Percentiles rank a stretch among this genome's conserved stretches.
Evolutionary conservation across 306 rosid genomes (phyloP).

Genomic region (Pyrus betulifolia): DNA sequence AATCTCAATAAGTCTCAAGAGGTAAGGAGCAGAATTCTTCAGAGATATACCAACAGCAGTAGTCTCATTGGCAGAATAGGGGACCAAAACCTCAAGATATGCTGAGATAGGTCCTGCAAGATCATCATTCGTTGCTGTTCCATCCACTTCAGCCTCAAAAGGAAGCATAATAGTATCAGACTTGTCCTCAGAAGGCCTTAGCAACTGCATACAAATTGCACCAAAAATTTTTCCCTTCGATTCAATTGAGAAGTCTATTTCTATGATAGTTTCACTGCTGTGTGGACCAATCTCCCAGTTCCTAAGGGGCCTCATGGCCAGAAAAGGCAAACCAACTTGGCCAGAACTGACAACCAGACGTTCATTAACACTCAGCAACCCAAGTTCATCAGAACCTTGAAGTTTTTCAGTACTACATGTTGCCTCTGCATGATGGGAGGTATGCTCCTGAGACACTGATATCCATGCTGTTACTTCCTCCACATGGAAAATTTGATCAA

Average conservation of each 20-base stretch:
- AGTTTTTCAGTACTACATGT: slow-evolving; percentile 48
- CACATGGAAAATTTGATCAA: slow-evolving; percentile 63
- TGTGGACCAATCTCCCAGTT: slow-evolving; percentile 84
- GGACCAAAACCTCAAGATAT: slow-evolving; percentile 48
- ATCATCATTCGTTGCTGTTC: slow-evolving; percentile 22
- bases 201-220: slow-evolving; percentile 69
- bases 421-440: slow-evolving; percentile 55
- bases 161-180: slow-evolving; percentile 70
- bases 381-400: slow-evolving; percentile 36
- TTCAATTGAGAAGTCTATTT: slow-evolving; percentile 56
- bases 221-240: slow-evolving; percentile 63
- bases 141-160: slow-evolving; percentile 61
- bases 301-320: slow-evolving; percentile 61
- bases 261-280: slow-evolving; percentile 56
- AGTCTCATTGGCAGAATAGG: slow-evolving; percentile 38
- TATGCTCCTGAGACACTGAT: slow-evolving; percentile 55
- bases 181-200: slow-evolving; percentile 58
- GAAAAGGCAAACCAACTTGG: slow-evolving; percentile 47
- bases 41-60: slow-evolving; percentile 45
- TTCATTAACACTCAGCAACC: slow-evolving; percentile 47
- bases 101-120: slow-evolving; percentile 40
- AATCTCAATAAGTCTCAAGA: slow-evolving; percentile 49
- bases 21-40: slow-evolving; percentile 48
- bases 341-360: slow-evolving; percentile 51
- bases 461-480: slow-evolving; percentile 71